phyloP scores from a whole-genome alignment of 106 monocot species.

The Allium cepa region DNA sequence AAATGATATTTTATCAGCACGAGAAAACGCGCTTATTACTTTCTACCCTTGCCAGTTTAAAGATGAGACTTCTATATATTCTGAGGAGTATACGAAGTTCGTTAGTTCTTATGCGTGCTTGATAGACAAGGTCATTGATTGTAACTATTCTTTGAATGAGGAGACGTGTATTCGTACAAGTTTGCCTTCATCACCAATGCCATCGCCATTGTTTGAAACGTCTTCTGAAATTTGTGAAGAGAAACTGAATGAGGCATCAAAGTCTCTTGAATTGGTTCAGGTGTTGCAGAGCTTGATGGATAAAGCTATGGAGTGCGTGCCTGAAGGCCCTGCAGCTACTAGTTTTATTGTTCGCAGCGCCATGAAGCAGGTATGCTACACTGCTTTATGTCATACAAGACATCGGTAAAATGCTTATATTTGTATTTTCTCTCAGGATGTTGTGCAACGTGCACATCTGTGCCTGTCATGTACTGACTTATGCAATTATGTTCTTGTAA shows the following conservation, averaged over 20 bases:
- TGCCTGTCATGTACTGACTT: too few species aligned
- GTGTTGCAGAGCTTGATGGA: slow-evolving; percentile 14
- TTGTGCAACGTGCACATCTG: too few species aligned
- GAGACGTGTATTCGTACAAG: background rate
- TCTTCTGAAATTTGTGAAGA: background rate
- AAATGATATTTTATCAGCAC: slow-evolving; percentile 7
- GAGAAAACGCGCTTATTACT: slow-evolving; percentile 9
- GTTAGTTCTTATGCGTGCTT: slow-evolving; percentile 6
- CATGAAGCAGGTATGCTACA: slow-evolving; percentile 7
- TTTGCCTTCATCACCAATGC: background rate
- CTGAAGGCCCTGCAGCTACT: background rate
- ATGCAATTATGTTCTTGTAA: too few species aligned
- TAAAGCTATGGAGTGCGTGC: slow-evolving; percentile 12
- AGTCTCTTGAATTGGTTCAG: slow-evolving; percentile 6
- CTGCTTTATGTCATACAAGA: background rate
- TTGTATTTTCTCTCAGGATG: too few species aligned
- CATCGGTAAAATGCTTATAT: too few species aligned
- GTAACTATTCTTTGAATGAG: background rate
- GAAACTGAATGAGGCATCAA: background rate
- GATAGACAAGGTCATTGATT: slow-evolving; percentile 7
- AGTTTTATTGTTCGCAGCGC: background rate
- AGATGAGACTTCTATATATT: background rate
- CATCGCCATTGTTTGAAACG: too few species aligned
- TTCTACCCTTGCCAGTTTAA: slow-evolving; percentile 10
- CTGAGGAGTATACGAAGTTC: slow-evolving; percentile 4